Percentiles rank a stretch among this genome's conserved stretches.
phyloP scores from a whole-genome alignment of 306 rosid genomes.

The Amphicarpaea edgeworthii region DNA sequence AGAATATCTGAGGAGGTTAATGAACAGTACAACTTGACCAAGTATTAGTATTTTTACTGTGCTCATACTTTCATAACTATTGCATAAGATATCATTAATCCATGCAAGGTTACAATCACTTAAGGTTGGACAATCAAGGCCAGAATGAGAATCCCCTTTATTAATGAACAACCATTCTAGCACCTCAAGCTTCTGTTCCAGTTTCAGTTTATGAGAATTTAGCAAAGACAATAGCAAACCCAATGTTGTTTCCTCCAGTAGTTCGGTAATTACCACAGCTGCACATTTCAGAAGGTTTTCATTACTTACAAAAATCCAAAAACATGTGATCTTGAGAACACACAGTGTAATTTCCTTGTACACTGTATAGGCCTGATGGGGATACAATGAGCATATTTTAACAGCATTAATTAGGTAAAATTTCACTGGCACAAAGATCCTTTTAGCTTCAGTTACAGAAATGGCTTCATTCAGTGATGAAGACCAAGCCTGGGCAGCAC shows the following conservation, averaged over 20 bases:
- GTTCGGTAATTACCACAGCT: slow-evolving; percentile 65
- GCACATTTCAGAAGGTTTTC: slow-evolving; percentile 64
- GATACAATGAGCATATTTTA: slow-evolving; percentile 78
- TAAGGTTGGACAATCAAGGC: slow-evolving; percentile 43
- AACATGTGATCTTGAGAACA: slow-evolving; percentile 68
- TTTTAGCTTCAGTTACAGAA: slow-evolving; percentile 82
- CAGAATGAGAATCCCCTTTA: slow-evolving; percentile 52
- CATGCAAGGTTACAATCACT: slow-evolving; percentile 44
- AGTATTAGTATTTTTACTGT: slow-evolving; percentile 55
- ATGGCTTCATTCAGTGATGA: slow-evolving; percentile 58
- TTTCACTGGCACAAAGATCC: slow-evolving; percentile 81
- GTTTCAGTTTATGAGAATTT: slow-evolving; percentile 66
- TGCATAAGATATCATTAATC: slow-evolving; percentile 51
- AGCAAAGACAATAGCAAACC: slow-evolving; percentile 68
- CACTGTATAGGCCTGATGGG: slow-evolving; percentile 70
- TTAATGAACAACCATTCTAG: slow-evolving; percentile 66
- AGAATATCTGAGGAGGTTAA: slow-evolving; percentile 69
- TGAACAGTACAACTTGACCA: slow-evolving; percentile 66
- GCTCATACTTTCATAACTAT: slow-evolving; percentile 60
- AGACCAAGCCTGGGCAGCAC: slow-evolving; percentile 78
- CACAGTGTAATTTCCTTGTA: slow-evolving; percentile 68
- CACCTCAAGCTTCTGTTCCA: slow-evolving; percentile 63
- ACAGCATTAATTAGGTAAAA: slow-evolving; percentile 84
- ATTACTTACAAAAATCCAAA: slow-evolving; percentile 64
- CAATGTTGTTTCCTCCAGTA: slow-evolving; percentile 76